phyloP scores from a whole-genome alignment of 2,329 filamentous ascomycete genomes.

The Fusarium sp. region DNA sequence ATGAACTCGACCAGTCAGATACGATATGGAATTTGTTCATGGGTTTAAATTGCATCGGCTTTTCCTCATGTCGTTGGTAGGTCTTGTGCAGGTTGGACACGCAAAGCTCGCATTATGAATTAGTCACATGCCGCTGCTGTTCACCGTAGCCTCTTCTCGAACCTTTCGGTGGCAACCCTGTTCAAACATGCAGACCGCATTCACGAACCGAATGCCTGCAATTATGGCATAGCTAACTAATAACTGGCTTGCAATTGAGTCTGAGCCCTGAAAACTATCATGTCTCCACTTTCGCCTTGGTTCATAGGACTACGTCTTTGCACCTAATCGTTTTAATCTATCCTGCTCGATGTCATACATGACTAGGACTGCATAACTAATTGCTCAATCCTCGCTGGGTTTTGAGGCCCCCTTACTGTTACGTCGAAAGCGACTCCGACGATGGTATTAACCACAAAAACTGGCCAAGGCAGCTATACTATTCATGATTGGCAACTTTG shows the following conservation, averaged over 20 bases:
- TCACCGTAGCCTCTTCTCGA: slow-evolving; percentile 32
- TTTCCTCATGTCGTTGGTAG: slow-evolving; percentile 9
- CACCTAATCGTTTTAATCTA: background rate
- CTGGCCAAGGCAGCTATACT: background rate
- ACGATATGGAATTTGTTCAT: slow-evolving; percentile 15
- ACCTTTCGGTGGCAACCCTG: slow-evolving; percentile 22
- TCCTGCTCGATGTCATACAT: slow-evolving; percentile 1
- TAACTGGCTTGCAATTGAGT: slow-evolving; percentile 18
- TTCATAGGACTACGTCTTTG: slow-evolving; percentile 4
- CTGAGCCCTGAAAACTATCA: slow-evolving; percentile 29
- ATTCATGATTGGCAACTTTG: background rate
- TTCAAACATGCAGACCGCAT: slow-evolving; percentile 22
- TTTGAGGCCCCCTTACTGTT: slow-evolving; percentile 1
- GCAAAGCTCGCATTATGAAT: slow-evolving; percentile 17
- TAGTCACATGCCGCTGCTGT: slow-evolving; percentile 20
- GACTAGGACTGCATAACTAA: slow-evolving; percentile 18
- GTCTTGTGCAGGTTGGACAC: slow-evolving; percentile 14
- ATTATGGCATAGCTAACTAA: slow-evolving; percentile 10
- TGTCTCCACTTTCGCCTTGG: slow-evolving; percentile 27
- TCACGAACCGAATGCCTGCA: slow-evolving; percentile 16
- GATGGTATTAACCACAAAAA: background rate
- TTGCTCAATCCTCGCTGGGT: background rate
- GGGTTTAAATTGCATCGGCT: slow-evolving; percentile 2
- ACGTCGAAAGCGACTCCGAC: background rate
- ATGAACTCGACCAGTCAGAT: slow-evolving; percentile 29